A percentile compares a stretch with the other conserved stretches of the same genome.
phyloP scores from a whole-genome alignment of 768 basidiomycete genomes.

The Russula sp. region DNA sequence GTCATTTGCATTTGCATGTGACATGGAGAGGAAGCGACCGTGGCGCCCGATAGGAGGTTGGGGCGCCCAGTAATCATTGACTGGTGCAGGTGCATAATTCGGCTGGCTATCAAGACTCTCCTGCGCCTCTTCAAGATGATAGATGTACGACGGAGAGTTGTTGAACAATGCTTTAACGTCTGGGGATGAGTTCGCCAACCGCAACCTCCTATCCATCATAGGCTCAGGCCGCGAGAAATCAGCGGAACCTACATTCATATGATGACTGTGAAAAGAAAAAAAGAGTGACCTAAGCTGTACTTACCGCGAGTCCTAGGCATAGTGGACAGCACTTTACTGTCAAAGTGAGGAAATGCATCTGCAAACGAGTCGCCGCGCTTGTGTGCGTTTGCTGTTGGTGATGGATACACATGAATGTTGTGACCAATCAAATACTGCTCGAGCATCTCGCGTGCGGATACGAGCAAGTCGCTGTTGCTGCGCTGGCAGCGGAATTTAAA shows the following conservation, averaged over 20 bases:
- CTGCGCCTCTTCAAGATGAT: constrained; percentile 67
- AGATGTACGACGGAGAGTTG: constrained; percentile 70
- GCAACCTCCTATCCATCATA: constrained; percentile 62
- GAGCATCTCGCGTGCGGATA: constrained; percentile 83
- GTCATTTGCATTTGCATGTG: constrained; percentile 20
- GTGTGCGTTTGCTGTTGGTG: constrained; percentile 69
- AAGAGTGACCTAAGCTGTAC: constrained; percentile 20
- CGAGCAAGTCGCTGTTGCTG: constrained; percentile 89
- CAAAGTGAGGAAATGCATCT: constrained; percentile 94
- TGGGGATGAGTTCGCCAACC: constrained; percentile 83
- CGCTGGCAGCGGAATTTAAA: constrained; percentile 96
- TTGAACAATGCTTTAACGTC: constrained; percentile 96
- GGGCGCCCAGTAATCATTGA: constrained; percentile 70
- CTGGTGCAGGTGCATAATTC: constrained; percentile 46
- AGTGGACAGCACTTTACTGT: constrained; percentile 85
- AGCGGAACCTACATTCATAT: constrained; percentile 51
- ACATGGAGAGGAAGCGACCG: constrained; percentile 22
- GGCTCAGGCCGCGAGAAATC: constrained; percentile 69
- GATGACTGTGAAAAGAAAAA: constrained; percentile 6
- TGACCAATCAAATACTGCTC: constrained; percentile 86
- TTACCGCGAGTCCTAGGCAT: constrained; percentile 54
- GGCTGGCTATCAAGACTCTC: constrained; percentile 45
- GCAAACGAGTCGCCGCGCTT: constrained; percentile 90
- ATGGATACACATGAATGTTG: constrained; percentile 76
- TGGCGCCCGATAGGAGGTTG: constrained; percentile 63